Evolutionary conservation across 2,329 filamentous ascomycete species (phyloP), one percentile per base, ranked within the genome.

Genomic region (Pyrenochaeta sp.): DNA sequence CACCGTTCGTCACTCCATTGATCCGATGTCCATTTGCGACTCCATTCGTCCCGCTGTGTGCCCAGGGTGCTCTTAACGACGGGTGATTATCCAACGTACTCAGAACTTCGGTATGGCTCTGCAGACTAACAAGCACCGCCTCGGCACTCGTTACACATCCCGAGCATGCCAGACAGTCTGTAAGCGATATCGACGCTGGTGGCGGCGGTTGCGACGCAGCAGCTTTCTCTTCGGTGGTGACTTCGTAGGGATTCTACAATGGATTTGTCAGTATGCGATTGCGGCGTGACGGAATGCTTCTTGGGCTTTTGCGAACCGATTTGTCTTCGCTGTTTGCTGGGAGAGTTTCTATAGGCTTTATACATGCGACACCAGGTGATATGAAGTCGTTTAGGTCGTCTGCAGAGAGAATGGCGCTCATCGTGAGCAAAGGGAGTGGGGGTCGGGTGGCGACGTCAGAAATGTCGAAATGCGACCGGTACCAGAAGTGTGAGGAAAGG

Each of bases 301-400:
- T 19, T 34, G 9, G 15, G 25, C 15, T 7, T 12, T 13, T 7
- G 15, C 79, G 54, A 76, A 85, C 83, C 61, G 79, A 76, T 52
- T 74, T 67, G 25, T 80, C 78, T 50, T 81, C 76, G 25, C 85
- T 78, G 34, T 85, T 80, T 45, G 64, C 64, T 2, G 95, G 94
- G 13, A 99, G 86, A 2, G 92, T 96, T 78, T 99, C 95, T 75
- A 99, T 86, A 28, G 95, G 95, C 75, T 99, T 98, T 79, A 99
- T 98, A 81, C 95, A 99, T 62, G 95, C 95, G 73, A 99, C 93
- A 62, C 94, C 93, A 13, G 95, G 95, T 56, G 91, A 95, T 76
- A 99, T 99, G 82, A 99, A 99, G 84, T 99, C 95, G 83, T 99
- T 99, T 61, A 99, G 85, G 78, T 97, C 93, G 82, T 99, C 94